phyloP scores from a whole-genome alignment of 225 moss, liverwort and hornwort species.

The Marchantia paleacea region DNA sequence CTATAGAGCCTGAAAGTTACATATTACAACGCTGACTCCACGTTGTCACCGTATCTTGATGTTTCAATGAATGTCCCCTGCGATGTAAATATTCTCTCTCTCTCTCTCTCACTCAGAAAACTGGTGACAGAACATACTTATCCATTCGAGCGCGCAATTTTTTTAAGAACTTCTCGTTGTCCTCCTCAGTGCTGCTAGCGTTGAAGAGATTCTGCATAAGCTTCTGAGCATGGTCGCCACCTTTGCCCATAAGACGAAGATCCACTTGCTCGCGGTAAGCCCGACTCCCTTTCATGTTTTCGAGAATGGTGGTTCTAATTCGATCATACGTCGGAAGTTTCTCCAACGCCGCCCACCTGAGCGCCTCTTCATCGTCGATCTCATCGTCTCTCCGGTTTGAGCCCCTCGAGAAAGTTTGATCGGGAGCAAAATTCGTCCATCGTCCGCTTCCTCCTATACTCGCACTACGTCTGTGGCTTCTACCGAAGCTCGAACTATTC shows the following conservation, averaged over 20 bases:
- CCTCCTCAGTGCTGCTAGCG: constrained; percentile 35
- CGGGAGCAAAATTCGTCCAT: constrained; percentile 29
- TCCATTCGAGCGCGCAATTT: constrained; percentile 44
- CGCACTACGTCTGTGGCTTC: background rate
- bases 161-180: constrained; percentile 36
- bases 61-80: too few relatives aligned
- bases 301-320: constrained; percentile 40
- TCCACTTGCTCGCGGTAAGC: constrained; percentile 37
- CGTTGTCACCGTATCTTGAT: too few relatives aligned
- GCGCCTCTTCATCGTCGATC: constrained; percentile 48
- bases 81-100: too few relatives aligned
- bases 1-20: too few relatives aligned
- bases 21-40: too few relatives aligned
- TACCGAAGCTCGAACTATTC: background rate
- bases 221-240: background rate
- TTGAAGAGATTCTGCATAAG: constrained; percentile 32
- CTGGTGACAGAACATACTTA: constrained; percentile 25
- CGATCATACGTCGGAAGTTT: constrained; percentile 47
- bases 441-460: constrained; percentile 6
- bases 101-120: background rate
- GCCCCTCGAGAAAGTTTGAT: constrained; percentile 31
- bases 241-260: constrained; percentile 22
- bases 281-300: constrained; percentile 34
- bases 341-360: constrained; percentile 50
- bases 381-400: constrained; percentile 18